Percentiles rank a stretch among this genome's conserved stretches.
phyloP scores from a whole-genome alignment of 2,329 filamentous ascomycete species.

The Cercospora sp. region DNA sequence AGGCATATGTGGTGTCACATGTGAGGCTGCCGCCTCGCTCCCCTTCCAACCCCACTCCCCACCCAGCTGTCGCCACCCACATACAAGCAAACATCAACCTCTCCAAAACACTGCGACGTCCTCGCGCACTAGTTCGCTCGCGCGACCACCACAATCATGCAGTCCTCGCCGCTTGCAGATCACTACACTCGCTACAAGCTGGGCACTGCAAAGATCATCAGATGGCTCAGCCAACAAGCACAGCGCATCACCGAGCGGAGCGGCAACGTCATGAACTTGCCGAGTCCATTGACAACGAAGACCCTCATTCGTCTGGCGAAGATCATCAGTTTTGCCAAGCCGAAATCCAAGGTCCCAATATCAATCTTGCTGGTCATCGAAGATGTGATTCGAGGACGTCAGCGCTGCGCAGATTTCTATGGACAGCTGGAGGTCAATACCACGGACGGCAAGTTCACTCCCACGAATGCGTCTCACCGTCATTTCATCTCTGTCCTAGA shows the following conservation, averaged over 20 bases:
- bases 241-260: background rate
- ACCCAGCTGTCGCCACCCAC: background rate
- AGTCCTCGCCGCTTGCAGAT: background rate
- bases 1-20: too few species aligned
- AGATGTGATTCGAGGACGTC: background rate
- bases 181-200: constrained; percentile 3
- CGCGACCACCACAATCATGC: background rate
- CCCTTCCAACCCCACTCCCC: background rate
- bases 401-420: background rate
- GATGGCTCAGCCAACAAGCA: constrained; percentile 3
- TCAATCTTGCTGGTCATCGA: background rate
- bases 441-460: background rate
- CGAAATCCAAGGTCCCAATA: background rate
- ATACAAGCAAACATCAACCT: background rate
- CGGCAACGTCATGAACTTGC: background rate
- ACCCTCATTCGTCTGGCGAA: background rate
- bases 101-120: background rate
- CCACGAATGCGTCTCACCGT: background rate
- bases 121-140: too few species aligned
- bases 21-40: background rate
- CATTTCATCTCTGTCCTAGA: background rate
- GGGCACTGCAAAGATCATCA: background rate
- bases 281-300: background rate
- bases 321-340: background rate
- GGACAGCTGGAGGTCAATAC: background rate